phyloP scores from a whole-genome alignment of 2,329 filamentous ascomycete species.

The Fusarium chlamydosporum region DNA sequence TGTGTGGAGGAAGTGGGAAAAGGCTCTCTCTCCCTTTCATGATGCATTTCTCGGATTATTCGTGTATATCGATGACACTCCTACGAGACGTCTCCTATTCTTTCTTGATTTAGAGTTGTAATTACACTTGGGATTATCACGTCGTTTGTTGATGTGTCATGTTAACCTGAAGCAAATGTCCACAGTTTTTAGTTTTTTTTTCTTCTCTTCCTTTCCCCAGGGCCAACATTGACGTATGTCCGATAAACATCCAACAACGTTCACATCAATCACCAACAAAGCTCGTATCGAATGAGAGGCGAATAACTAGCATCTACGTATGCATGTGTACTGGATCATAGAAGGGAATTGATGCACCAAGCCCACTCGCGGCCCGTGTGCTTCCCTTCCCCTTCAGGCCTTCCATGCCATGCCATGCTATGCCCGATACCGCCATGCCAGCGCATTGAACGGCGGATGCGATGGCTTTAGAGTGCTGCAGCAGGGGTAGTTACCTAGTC shows the following conservation, averaged over 20 bases:
- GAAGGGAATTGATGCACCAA: slow-evolving; percentile 24
- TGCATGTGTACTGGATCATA: neutral
- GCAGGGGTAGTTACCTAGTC: slow-evolving; percentile 9
- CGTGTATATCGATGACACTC: slow-evolving; percentile 1
- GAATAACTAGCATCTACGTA: neutral
- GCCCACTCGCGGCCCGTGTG: slow-evolving; percentile 45
- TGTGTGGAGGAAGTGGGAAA: slow-evolving; percentile 32
- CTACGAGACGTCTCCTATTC: slow-evolving; percentile 1
- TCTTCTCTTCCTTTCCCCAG: neutral
- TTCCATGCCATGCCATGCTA: neutral
- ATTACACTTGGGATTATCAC: slow-evolving; percentile 8
- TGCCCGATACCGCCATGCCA: slow-evolving; percentile 24
- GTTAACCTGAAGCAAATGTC: slow-evolving; percentile 26
- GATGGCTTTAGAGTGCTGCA: neutral
- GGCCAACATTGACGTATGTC: slow-evolving; percentile 6
- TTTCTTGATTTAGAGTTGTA: neutral
- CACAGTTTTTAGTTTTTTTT: slow-evolving; percentile 6
- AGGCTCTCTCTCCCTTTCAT: slow-evolving; percentile 23
- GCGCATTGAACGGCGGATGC: slow-evolving; percentile 9
- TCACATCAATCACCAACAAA: neutral
- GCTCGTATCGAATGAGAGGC: slow-evolving; percentile 8
- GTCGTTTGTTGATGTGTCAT: slow-evolving; percentile 25
- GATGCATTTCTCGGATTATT: slow-evolving; percentile 18
- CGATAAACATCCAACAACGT: neutral
- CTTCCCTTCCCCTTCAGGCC: slow-evolving; percentile 21